Percentiles rank a stretch among this genome's conserved stretches.
Conservation (phyloP, 768 basidiomycete genomes). For the Suillus weaverae region DNA sequence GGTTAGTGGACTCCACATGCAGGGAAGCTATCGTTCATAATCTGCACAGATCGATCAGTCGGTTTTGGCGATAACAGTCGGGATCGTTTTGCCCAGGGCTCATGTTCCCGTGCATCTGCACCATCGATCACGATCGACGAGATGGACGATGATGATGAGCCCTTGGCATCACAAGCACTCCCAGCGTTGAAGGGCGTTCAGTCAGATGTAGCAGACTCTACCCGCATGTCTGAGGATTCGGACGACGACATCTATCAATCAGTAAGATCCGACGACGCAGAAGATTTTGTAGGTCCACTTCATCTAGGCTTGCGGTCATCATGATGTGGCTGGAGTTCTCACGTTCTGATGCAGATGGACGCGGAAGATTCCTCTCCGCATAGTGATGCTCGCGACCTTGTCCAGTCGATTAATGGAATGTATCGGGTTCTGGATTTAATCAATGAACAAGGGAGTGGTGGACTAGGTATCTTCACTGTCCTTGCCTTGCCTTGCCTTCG, state of each 20-base stretch:
- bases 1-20: neutral
- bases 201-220: neutral
- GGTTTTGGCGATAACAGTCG: neutral
- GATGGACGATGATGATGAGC: slow-evolving; percentile 6
- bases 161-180: neutral
- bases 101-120: neutral
- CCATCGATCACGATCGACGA: neutral
- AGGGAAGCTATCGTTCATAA: neutral
- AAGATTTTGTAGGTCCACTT: neutral
- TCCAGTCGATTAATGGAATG: slow-evolving; percentile 42
- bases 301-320: neutral
- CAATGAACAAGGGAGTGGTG: slow-evolving; percentile 49
- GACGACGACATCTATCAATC: slow-evolving; percentile 1
- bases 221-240: neutral
- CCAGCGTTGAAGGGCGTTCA: neutral
- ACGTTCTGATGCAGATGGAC: slow-evolving; percentile 20
- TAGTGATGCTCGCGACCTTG: slow-evolving; percentile 23
- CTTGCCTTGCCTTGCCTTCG: neutral
- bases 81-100: slow-evolving; percentile 5
- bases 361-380: slow-evolving; percentile 11
- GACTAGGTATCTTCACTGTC: slow-evolving; percentile 42
- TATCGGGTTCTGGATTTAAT: slow-evolving; percentile 56
- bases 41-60: neutral
- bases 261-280: neutral
- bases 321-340: slow-evolving; percentile 1